Conservation (phyloP, 1,284 basidiomycete genomes). For the Erythrobasidium hasegawianum region DNA sequence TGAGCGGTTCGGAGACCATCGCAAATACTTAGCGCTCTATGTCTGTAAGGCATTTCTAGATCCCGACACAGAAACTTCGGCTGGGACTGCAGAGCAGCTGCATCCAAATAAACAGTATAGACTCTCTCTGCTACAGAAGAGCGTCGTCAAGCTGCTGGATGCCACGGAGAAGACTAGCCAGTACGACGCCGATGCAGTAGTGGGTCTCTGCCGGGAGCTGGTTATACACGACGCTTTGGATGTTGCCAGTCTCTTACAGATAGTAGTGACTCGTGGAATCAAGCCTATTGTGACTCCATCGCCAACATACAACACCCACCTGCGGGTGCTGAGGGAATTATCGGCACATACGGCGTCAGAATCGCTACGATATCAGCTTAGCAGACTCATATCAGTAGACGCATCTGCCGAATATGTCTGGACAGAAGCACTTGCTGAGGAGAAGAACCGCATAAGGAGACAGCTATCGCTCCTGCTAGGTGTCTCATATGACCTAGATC, state of each 20-base stretch:
- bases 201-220: conserved; percentile 1
- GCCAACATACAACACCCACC: too few species aligned
- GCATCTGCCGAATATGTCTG: too few species aligned
- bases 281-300: too few species aligned
- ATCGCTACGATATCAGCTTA: too few species aligned
- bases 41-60: too few species aligned
- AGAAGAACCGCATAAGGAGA: too few species aligned
- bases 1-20: conserved; percentile 4
- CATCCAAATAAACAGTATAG: background rate
- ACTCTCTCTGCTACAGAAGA: background rate
- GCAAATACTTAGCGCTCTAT: background rate
- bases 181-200: background rate
- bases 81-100: background rate
- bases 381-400: too few species aligned
- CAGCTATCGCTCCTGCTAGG: too few species aligned
- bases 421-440: too few species aligned
- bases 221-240: background rate
- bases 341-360: too few species aligned
- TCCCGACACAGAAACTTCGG: background rate
- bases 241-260: conserved; percentile 9
- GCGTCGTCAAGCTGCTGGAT: conserved; percentile 3
- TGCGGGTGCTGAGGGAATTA: too few species aligned
- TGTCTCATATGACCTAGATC: too few species aligned
- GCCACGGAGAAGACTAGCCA: conserved; percentile 6
- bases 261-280: conserved; percentile 12